Evolutionary conservation across 2,329 filamentous ascomycete species (phyloP), one percentile per base, ranked within the genome.

Genomic region (Teratosphaeria pseudoeucalypti): DNA sequence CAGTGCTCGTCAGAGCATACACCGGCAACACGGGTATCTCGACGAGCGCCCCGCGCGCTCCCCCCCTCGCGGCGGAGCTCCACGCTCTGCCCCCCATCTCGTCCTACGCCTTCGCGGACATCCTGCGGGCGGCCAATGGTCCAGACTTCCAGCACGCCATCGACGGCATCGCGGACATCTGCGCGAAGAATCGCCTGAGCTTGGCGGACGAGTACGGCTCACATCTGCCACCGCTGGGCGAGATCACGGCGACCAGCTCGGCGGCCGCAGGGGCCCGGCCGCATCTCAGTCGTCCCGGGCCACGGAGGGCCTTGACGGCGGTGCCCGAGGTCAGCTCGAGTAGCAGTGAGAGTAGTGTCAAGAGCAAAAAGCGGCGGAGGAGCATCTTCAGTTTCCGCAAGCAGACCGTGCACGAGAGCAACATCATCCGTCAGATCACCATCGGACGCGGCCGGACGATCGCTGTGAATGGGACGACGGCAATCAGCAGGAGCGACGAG

Each of bases 101-200:
- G 7, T 66, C 68, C 11, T 72, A 66, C 61, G 64, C 69, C 6
- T 72, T 72, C 61, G 66, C 68, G 23, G 64, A 68, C 58, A 71
- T 72, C 39, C 61, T 72, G n/a, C 67, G 68, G n/a, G 58, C 65
- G 12, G 66, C 67, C 58, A 81, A 84, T 59, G 61, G 64, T 52
- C 78, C 81, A 12, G 82, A 85, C 64, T 82, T 85, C 54, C 75
- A 80, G 62, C 73, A 73, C 14, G 82, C 82, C 10, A 77, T 86
- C 57, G 81, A 85, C 66, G 81, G 81, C 16, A 85, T 86, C 64
- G 82, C 83, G 27, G 82, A 85, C 65, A 85, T 86, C 61, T 84
- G 82, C 64, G 83, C 83, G 3, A 77, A 82, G 61, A 85, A 81
- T 70, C 79, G 79, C 64, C 73, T 85, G 67, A 85, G 82, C 65